Evolutionary conservation across 2,329 filamentous ascomycete genomes (phyloP).

Genomic region (Coleophoma crateriformis): DNA sequence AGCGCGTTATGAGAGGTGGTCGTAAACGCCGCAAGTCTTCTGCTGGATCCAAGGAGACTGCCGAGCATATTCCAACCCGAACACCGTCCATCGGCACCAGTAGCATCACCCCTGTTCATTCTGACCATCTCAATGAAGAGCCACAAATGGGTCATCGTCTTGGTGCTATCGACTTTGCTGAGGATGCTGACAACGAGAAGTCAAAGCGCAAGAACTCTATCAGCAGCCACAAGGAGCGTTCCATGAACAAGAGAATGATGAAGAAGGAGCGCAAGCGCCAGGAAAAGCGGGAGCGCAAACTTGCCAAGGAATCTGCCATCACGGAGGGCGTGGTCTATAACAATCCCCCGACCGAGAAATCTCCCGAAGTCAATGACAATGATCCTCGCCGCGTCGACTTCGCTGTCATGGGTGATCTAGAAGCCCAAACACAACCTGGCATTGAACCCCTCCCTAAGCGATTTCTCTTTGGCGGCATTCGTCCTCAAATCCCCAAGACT

Average conservation of each 20-base stretch:
- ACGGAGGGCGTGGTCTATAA: conserved; percentile 9
- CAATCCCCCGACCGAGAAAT: conserved; percentile 13
- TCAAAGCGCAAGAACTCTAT: conserved; percentile 18
- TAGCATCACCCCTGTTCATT: conserved; percentile 14
- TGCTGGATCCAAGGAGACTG: conserved; percentile 59
- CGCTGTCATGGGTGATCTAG: conserved; percentile 33
- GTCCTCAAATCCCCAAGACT: conserved; percentile 57
- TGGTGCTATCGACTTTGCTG: conserved; percentile 39
- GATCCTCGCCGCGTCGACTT: conserved; percentile 56
- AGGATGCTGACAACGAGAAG: conserved; percentile 47
- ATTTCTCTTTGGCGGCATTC: conserved; percentile 53
- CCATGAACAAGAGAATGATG: conserved; percentile 24
- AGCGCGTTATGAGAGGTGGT: conserved; percentile 63
- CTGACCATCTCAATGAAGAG: conserved; percentile 18
- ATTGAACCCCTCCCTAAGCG: conserved; percentile 16
- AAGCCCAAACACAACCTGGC: conserved; percentile 17
- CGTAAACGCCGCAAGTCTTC: conserved; percentile 71
- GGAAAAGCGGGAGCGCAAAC: conserved; percentile 25
- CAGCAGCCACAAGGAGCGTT: conserved; percentile 4
- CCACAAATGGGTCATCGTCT: conserved; percentile 15
- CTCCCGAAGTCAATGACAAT: conserved; percentile 9
- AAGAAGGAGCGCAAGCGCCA: conserved; percentile 33
- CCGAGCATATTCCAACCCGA: conserved; percentile 31
- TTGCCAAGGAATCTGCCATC: conserved; percentile 14
- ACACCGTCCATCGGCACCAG: conserved; percentile 35